A percentile compares a stretch with the other conserved stretches of the same genome.
Conservation (phyloP, 2,329 filamentous ascomycete genomes). For the Epichloe brachyelytri region DNA sequence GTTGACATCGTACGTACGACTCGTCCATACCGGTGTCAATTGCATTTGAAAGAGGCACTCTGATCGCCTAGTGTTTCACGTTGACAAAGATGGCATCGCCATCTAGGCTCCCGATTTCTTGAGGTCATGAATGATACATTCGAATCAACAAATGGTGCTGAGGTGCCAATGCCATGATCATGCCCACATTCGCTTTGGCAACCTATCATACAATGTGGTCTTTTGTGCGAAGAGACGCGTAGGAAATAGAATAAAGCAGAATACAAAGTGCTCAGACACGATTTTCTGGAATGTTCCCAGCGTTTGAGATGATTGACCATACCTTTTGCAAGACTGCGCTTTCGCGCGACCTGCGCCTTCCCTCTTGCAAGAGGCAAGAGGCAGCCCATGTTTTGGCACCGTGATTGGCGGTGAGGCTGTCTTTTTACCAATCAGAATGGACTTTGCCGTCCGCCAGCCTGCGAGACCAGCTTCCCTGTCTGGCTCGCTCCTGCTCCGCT, state of each 20-base stretch:
- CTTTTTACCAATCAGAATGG: constrained; percentile 4
- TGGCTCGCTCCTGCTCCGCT: neutral
- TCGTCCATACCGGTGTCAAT: neutral
- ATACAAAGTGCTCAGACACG: neutral
- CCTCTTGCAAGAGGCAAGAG: neutral
- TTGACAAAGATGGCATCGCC: neutral
- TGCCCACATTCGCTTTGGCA: neutral
- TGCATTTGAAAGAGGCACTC: neutral
- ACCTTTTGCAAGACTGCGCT: neutral
- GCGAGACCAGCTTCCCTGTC: neutral
- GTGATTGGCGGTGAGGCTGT: constrained; percentile 1
- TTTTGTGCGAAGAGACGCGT: neutral
- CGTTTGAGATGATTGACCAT: too few species aligned
- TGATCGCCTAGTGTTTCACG: neutral
- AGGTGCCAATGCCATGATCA: neutral
- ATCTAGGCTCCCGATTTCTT: too few species aligned
- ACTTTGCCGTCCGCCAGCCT: neutral
- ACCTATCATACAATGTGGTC: neutral
- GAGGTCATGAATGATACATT: neutral
- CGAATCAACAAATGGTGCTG: neutral
- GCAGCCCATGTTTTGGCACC: constrained; percentile 3
- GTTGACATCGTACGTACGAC: neutral
- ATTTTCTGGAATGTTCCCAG: too few species aligned
- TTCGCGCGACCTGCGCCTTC: neutral
- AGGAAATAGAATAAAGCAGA: neutral